Percentiles rank a stretch among this genome's conserved stretches.
phyloP scores from a whole-genome alignment of 2,329 filamentous ascomycete genomes.

The Diaporthe batatas region DNA sequence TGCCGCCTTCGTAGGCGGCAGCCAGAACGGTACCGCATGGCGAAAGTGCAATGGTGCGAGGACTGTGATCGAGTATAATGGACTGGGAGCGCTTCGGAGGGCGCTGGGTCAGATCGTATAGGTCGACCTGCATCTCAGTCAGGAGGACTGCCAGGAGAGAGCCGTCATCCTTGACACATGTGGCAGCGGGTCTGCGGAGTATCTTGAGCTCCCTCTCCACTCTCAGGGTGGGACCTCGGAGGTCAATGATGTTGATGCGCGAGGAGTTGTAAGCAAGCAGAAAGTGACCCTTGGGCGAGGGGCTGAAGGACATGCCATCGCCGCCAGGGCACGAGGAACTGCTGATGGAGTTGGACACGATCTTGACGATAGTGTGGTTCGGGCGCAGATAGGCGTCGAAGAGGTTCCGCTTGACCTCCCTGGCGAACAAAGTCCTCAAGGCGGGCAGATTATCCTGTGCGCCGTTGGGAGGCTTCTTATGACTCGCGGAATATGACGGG shows the following conservation, averaged over 20 bases:
- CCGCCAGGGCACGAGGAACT: slow-evolving; percentile 86
- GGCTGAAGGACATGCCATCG: slow-evolving; percentile 87
- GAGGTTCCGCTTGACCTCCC: slow-evolving; percentile 80
- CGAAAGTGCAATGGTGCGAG: slow-evolving; percentile 83
- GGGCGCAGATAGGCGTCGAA: slow-evolving; percentile 83
- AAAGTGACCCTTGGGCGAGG: slow-evolving; percentile 80
- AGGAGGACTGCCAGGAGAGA: slow-evolving; percentile 83
- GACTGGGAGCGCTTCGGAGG: slow-evolving; percentile 80
- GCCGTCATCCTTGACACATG: slow-evolving; percentile 84
- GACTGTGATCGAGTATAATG: slow-evolving; percentile 82
- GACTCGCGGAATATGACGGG: slow-evolving; percentile 68
- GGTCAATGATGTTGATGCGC: slow-evolving; percentile 82
- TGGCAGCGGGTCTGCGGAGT: slow-evolving; percentile 78
- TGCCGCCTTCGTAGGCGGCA: slow-evolving; percentile 87
- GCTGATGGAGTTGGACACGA: slow-evolving; percentile 87
- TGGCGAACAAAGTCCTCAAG: slow-evolving; percentile 75
- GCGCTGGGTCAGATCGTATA: slow-evolving; percentile 78
- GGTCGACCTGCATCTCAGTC: slow-evolving; percentile 84
- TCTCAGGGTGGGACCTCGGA: slow-evolving; percentile 68
- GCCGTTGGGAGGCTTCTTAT: slow-evolving; percentile 53
- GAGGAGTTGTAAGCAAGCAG: slow-evolving; percentile 88
- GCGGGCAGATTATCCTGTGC: slow-evolving; percentile 66
- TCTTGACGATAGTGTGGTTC: slow-evolving; percentile 77
- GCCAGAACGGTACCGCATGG: slow-evolving; percentile 86
- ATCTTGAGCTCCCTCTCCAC: slow-evolving; percentile 86